Evolutionary conservation across 371 early-diverging fungal genomes (phyloP).

Genomic region (Circinella umbellata): DNA sequence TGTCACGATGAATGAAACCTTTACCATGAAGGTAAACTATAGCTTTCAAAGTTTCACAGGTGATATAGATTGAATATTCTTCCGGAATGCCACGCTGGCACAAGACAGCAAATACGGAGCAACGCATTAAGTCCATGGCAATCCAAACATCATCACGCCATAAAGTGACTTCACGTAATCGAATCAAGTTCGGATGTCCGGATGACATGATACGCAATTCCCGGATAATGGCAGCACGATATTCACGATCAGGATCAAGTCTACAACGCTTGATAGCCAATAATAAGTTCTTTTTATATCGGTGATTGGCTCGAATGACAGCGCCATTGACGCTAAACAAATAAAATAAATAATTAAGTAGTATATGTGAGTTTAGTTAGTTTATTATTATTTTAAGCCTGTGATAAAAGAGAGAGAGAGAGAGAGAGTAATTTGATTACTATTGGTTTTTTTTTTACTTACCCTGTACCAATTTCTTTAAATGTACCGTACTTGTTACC

Average conservation of each 20-base stretch:
- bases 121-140: constrained; percentile 54
- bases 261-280: constrained; percentile 56
- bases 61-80: constrained; percentile 46
- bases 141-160: constrained; percentile 60
- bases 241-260: constrained; percentile 54
- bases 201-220: constrained; percentile 56
- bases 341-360: constrained; percentile 3
- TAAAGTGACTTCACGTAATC: constrained; percentile 48
- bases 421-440: not conserved
- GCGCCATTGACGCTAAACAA: constrained; percentile 52
- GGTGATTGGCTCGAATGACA: constrained; percentile 45
- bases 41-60: constrained; percentile 66
- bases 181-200: constrained; percentile 49
- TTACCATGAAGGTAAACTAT: constrained; percentile 92
- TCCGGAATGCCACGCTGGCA: constrained; percentile 59
- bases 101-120: constrained; percentile 55
- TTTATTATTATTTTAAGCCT: not conserved
- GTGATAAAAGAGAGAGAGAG: not conserved
- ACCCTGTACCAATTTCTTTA: constrained; percentile 60
- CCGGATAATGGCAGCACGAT: constrained; percentile 50
- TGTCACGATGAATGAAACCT: constrained; percentile 96
- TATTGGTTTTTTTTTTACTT: constrained; percentile 2
- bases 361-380: not conserved
- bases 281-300: constrained; percentile 44
- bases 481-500: constrained; percentile 47